Evolutionary conservation across 306 rosid species (phyloP).

Genomic region (Lathyrus oleraceus): DNA sequence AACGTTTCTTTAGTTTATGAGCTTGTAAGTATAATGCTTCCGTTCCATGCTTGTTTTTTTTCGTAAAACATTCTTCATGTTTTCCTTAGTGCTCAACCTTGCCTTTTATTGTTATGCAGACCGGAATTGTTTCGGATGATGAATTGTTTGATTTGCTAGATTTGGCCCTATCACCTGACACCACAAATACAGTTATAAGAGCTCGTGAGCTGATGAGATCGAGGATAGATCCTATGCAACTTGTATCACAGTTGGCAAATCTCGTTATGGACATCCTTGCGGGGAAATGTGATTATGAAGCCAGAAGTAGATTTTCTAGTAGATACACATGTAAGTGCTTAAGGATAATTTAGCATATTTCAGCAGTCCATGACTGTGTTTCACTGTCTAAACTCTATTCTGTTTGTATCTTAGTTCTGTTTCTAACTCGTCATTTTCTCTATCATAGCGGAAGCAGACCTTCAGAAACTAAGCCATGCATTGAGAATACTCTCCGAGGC

Average conservation of each 20-base stretch:
- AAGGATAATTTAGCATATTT: not conserved
- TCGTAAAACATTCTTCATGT: slow-evolving; percentile 4
- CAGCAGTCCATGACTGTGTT: slow-evolving; percentile 22
- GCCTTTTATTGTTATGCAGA: slow-evolving; percentile 51
- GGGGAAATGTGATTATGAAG: slow-evolving; percentile 59
- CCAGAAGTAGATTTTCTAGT: slow-evolving; percentile 46
- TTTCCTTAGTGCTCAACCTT: slow-evolving; percentile 10
- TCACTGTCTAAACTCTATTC: slow-evolving; percentile 8
- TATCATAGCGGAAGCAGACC: slow-evolving; percentile 61
- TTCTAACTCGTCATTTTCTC: slow-evolving; percentile 34
- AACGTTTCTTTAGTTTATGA: slow-evolving; percentile 62
- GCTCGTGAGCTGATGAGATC: slow-evolving; percentile 87
- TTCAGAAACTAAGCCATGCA: slow-evolving; percentile 70
- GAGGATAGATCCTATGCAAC: slow-evolving; percentile 79
- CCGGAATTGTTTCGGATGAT: slow-evolving; percentile 76
- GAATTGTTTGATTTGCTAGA: slow-evolving; percentile 83
- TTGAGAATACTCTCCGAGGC: slow-evolving; percentile 75
- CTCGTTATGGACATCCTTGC: slow-evolving; percentile 91
- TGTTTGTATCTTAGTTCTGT: slow-evolving; percentile 9
- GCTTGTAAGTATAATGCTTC: slow-evolving; percentile 60
- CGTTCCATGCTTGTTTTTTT: not conserved
- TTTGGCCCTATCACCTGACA: slow-evolving; percentile 82
- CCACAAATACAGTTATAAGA: slow-evolving; percentile 69
- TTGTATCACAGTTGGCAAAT: slow-evolving; percentile 78
- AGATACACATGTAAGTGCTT: slow-evolving; percentile 61